phyloP scores from a whole-genome alignment of 23 red algal genomes.

The Gracilaria domingensis region DNA sequence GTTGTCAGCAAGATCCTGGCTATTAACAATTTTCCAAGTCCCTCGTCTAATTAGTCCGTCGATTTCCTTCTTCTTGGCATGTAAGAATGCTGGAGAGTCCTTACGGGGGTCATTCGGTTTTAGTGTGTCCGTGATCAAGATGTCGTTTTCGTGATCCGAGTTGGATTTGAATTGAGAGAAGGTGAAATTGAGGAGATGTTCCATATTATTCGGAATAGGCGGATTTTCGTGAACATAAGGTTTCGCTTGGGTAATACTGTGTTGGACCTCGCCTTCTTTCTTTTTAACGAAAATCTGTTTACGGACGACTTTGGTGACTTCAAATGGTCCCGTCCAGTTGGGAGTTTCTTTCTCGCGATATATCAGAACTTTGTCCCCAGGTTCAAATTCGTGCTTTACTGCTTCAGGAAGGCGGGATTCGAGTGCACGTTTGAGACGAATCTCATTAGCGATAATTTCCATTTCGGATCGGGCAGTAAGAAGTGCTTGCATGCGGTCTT shows the following conservation, averaged over 20 bases:
- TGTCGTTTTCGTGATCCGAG: background rate
- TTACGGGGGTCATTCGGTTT: background rate
- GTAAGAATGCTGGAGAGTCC: background rate
- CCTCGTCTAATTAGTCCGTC: background rate
- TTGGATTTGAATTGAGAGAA: background rate
- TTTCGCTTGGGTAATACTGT: background rate
- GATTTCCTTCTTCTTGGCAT: conserved; percentile 6
- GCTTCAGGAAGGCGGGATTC: background rate
- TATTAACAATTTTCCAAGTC: background rate
- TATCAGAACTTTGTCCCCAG: background rate
- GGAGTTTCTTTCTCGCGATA: background rate
- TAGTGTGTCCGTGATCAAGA: background rate
- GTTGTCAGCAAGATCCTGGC: no score
- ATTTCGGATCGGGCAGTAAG: conserved; percentile 24
- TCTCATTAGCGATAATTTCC: conserved; percentile 17
- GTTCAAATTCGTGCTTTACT: background rate
- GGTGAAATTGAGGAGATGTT: background rate
- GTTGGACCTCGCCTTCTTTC: background rate
- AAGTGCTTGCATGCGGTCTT: conserved; percentile 34
- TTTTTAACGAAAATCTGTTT: background rate
- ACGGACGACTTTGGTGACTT: background rate
- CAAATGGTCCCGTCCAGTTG: background rate
- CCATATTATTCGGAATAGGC: background rate
- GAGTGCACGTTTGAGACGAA: background rate
- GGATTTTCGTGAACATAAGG: background rate